These are phyloP conservation scores for Albatrellus ellisii DNA, from an alignment of 768 basidiomycete genomes.

Conservation along the genomic window DNA sequence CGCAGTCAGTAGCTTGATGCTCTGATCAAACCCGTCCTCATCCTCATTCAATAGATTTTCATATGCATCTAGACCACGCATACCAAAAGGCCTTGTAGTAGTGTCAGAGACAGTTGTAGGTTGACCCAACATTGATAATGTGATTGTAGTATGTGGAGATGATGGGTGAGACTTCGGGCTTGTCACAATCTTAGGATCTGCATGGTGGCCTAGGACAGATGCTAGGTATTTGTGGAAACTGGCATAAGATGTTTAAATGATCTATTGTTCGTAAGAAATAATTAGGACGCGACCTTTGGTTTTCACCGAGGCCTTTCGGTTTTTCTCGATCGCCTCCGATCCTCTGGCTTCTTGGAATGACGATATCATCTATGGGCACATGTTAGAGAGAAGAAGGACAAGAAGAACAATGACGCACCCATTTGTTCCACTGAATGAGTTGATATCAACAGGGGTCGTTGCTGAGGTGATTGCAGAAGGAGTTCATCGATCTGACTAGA, in stretches of 20 bases:
- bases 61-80: not conserved
- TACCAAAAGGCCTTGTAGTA: not conserved
- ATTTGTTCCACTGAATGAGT: not conserved
- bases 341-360: not conserved
- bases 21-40: conserved; percentile 1
- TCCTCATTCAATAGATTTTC: not conserved
- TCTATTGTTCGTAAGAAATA: not conserved
- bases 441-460: not conserved
- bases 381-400: not conserved
- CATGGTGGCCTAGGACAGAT: not conserved
- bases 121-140: not conserved
- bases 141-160: not conserved
- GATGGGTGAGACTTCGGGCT: not conserved
- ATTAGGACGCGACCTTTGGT: not conserved
- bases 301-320: not conserved
- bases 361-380: not conserved
- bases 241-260: not conserved
- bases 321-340: not conserved
- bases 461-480: conserved; percentile 1
- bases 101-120: not conserved
- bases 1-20: not conserved
- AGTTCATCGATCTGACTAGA: conserved; percentile 1
- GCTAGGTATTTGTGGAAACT: not conserved
- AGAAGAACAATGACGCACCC: not conserved
- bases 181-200: not conserved